Percentiles rank a stretch among this genome's conserved stretches.
These are phyloP conservation scores for Trichoderma parareesei DNA, from an alignment of 495 filamentous ascomycete genomes.

Conservation along the genomic window DNA sequence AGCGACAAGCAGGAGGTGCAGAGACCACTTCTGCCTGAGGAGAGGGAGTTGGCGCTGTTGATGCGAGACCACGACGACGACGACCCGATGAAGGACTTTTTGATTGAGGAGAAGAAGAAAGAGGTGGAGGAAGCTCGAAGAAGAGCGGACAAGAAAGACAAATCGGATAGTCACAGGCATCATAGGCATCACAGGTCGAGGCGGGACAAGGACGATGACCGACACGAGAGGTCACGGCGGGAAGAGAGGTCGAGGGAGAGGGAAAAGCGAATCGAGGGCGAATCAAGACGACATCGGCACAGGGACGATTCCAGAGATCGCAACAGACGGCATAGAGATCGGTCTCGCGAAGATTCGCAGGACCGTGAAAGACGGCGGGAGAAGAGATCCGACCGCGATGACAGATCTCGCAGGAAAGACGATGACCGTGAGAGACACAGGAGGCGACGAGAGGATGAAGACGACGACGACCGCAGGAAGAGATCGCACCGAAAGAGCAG, in stretches of 20 bases:
- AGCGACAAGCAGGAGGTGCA: conserved; percentile 28
- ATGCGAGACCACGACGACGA: conserved; percentile 83
- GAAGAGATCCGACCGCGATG: neutral
- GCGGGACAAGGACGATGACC: conserved; percentile 20
- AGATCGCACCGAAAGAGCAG: neutral
- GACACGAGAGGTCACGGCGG: conserved; percentile 17
- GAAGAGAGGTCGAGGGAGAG: conserved; percentile 18
- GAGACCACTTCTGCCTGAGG: conserved; percentile 46
- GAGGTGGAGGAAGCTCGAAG: conserved; percentile 66
- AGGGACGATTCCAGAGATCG: conserved; percentile 15
- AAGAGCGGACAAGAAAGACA: conserved; percentile 37
- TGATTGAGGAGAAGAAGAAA: conserved; percentile 82
- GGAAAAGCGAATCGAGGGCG: conserved; percentile 19
- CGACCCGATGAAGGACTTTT: conserved; percentile 91
- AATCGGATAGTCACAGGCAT: conserved; percentile 44
- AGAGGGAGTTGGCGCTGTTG: conserved; percentile 67
- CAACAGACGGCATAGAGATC: conserved; percentile 9
- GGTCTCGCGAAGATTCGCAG: neutral
- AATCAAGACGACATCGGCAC: conserved; percentile 23
- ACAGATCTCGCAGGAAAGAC: conserved; percentile 4
- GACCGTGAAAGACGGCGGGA: neutral
- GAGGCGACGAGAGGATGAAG: neutral
- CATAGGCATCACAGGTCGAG: conserved; percentile 37
- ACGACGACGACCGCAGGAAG: neutral
- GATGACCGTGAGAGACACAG: conserved; percentile 3